Percentiles rank a stretch among this genome's conserved stretches.
These are phyloP conservation scores for Venturia nashicola DNA, from an alignment of 2,329 filamentous ascomycete species.

Conservation along the genomic window DNA sequence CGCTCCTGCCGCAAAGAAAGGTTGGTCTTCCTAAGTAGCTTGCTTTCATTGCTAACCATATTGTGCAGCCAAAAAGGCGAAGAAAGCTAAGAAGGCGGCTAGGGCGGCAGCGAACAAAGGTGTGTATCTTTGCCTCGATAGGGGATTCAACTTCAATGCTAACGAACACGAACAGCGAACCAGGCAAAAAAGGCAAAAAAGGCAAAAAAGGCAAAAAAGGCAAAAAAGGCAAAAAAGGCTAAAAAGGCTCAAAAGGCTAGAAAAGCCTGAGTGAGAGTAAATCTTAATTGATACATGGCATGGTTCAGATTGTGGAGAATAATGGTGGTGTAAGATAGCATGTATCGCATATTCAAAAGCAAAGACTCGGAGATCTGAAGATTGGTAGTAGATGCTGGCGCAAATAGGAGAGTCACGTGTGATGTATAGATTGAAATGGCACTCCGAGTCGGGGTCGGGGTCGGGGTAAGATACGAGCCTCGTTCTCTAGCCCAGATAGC, in stretches of 20 bases:
- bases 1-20: background rate
- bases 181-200: background rate
- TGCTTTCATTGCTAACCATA: background rate
- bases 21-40: background rate
- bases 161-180: background rate
- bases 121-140: background rate
- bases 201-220: background rate
- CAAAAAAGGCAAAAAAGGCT: background rate
- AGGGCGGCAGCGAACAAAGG: background rate
- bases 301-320: no score
- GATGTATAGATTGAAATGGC: no score
- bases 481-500: no score
- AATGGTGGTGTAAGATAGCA: no score
- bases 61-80: background rate
- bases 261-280: no score
- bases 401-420: no score
- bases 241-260: background rate
- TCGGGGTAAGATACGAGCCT: no score
- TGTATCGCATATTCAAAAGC: no score
- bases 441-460: no score
- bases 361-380: no score
- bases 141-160: background rate
- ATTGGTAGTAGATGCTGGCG: no score
- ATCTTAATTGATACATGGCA: no score
- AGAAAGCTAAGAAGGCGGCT: background rate